Evolutionary conservation across 108 stramenopile genomes (phyloP).

Genomic region (Cyclotella baltica): DNA sequence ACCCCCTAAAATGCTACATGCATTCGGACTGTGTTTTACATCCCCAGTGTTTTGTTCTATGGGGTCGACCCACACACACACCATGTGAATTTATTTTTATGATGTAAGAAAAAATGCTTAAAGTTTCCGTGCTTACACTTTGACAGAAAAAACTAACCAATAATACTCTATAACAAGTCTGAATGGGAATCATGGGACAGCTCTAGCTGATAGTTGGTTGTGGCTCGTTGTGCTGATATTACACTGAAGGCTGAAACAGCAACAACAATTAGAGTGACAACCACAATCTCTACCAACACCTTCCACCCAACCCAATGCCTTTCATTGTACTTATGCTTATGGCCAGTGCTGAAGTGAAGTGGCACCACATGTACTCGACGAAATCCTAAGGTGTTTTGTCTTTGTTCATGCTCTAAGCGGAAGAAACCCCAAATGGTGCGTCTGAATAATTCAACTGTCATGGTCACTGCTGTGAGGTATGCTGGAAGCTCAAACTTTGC

Average conservation of each 20-base stretch:
- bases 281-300: conserved; percentile 77
- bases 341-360: conserved; percentile 89
- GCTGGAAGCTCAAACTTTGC: conserved; percentile 84
- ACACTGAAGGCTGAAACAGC: conserved; percentile 75
- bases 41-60: too few relatives aligned
- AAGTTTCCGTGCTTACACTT: too few relatives aligned
- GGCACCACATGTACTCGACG: conserved; percentile 90
- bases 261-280: conserved; percentile 68
- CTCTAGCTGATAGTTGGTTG: conserved; percentile 29
- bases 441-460: conserved; percentile 85
- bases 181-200: conserved; percentile 11
- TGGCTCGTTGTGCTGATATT: conserved; percentile 77
- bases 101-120: too few relatives aligned
- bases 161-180: background rate
- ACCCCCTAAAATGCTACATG: too few relatives aligned
- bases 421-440: conserved; percentile 93
- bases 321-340: conserved; percentile 78
- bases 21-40: too few relatives aligned
- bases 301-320: conserved; percentile 69
- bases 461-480: conserved; percentile 79
- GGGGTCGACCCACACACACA: too few relatives aligned
- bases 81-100: too few relatives aligned
- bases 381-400: conserved; percentile 81
- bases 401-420: conserved; percentile 90
- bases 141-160: too few relatives aligned